A percentile compares a stretch with the other conserved stretches of the same genome.
Evolutionary conservation across 2,329 filamentous ascomycete species (phyloP).

Genomic region (Dactylellina parvicollis): DNA sequence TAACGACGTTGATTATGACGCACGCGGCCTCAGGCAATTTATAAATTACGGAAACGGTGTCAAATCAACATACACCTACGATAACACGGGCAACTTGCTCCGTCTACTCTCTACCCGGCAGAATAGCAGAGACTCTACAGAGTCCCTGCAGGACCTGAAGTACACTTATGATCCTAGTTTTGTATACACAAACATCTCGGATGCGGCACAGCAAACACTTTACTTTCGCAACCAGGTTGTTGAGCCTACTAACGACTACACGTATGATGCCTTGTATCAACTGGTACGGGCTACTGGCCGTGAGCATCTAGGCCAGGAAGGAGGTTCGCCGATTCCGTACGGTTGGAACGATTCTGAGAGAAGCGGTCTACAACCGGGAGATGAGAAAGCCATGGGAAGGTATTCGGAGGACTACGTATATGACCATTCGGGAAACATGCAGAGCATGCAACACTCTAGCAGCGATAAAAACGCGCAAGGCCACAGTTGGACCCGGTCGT

Average conservation of each 20-base stretch:
- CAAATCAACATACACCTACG: too few species aligned
- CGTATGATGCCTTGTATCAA: slow-evolving; percentile 10
- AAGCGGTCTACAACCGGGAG: background rate
- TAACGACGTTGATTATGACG: too few species aligned
- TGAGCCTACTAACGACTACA: slow-evolving; percentile 20
- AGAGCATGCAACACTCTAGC: background rate
- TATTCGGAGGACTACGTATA: slow-evolving; percentile 22
- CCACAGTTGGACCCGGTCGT: slow-evolving; percentile 8
- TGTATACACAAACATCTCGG: slow-evolving; percentile 45
- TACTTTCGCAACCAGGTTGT: slow-evolving; percentile 56
- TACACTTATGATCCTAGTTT: slow-evolving; percentile 55
- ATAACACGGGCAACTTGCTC: too few species aligned
- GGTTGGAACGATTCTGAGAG: background rate
- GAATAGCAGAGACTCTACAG: too few species aligned
- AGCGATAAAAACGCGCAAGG: background rate
- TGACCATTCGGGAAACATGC: slow-evolving; percentile 17
- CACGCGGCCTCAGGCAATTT: too few species aligned
- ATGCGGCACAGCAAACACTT: slow-evolving; percentile 54
- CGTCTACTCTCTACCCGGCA: too few species aligned
- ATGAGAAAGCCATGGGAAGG: background rate
- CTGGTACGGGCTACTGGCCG: slow-evolving; percentile 20
- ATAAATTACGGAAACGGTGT: too few species aligned
- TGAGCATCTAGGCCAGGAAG: background rate
- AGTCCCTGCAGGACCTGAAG: slow-evolving; percentile 55
- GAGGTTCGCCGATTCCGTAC: background rate